phyloP scores from a whole-genome alignment of 306 rosid species.

The Medicago arabica region DNA sequence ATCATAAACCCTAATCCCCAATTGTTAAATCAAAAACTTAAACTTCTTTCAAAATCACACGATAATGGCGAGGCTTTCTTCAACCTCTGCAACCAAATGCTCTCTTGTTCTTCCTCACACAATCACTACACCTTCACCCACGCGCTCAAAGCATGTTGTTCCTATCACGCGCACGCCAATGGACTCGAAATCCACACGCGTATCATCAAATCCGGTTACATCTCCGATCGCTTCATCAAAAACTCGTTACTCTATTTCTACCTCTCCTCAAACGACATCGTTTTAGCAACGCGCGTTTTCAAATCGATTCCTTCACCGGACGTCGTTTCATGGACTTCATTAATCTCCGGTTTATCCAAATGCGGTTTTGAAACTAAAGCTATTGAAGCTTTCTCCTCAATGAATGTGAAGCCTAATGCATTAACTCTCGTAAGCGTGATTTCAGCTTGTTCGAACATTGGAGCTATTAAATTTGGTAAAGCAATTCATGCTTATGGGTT shows the following conservation, averaged over 20 bases:
- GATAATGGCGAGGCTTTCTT: constrained; percentile 50
- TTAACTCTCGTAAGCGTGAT: constrained; percentile 66
- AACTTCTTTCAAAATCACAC: constrained; percentile 52
- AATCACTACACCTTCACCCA: constrained; percentile 79
- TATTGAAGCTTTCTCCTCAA: constrained; percentile 50
- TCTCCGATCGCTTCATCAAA: constrained; percentile 63
- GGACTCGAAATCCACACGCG: constrained; percentile 75
- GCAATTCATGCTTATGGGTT: constrained; percentile 64
- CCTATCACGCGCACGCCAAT: constrained; percentile 52
- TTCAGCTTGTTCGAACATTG: constrained; percentile 68
- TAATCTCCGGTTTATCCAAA: constrained; percentile 72
- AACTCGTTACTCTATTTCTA: constrained; percentile 75
- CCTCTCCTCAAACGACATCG: constrained; percentile 46
- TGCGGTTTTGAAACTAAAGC: constrained; percentile 71
- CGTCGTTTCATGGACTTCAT: constrained; percentile 82
- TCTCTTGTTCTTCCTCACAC: constrained; percentile 56
- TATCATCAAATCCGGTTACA: constrained; percentile 65
- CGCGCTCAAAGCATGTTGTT: constrained; percentile 65
- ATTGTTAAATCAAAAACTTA: constrained; percentile 54
- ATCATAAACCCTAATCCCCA: constrained; percentile 62
- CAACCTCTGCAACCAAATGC: constrained; percentile 70
- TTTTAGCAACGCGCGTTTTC: constrained; percentile 61
- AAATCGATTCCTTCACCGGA: constrained; percentile 53
- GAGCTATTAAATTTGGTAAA: constrained; percentile 59
- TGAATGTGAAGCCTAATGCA: constrained; percentile 65